phyloP scores from a whole-genome alignment of 140 eudicot species.

The Eryngium alpinum region DNA sequence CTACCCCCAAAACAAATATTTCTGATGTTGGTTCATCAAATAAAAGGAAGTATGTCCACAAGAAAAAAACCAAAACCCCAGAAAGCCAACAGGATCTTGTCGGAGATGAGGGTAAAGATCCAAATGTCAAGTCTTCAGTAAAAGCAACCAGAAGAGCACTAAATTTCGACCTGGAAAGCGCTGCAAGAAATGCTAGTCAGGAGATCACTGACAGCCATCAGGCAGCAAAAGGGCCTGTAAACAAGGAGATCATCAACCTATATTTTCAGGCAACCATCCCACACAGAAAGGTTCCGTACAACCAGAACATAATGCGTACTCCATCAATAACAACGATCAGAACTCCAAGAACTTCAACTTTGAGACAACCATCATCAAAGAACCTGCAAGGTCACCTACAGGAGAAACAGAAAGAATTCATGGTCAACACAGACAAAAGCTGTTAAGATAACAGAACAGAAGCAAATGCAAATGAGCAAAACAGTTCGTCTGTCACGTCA shows the following conservation, averaged over 20 bases:
- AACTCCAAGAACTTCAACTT: constrained; percentile 13
- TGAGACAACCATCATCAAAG: constrained; percentile 13
- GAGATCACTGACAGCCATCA: constrained; percentile 4
- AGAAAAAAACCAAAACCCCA: constrained; percentile 20
- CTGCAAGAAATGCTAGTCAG: constrained; percentile 19
- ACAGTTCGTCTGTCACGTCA: constrained; percentile 21
- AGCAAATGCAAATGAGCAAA: constrained; percentile 37
- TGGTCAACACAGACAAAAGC: constrained; percentile 8
- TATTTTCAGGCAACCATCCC: too few relatives aligned
- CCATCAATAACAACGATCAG: background rate
- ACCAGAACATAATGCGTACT: constrained; percentile 9
- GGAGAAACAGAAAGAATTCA: constrained; percentile 8
- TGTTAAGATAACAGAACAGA: constrained; percentile 19
- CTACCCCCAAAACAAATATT: constrained; percentile 23
- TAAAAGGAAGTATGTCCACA: constrained; percentile 54
- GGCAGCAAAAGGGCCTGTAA: too few relatives aligned
- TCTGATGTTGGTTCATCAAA: constrained; percentile 20
- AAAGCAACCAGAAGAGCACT: constrained; percentile 45
- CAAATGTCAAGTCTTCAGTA: constrained; percentile 18
- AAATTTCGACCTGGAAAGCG: constrained; percentile 46
- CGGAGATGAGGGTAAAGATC: constrained; percentile 14
- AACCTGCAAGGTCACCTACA: constrained; percentile 15
- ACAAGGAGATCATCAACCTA: too few relatives aligned
- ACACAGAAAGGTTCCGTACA: constrained; percentile 8
- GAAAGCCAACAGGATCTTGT: constrained; percentile 15